phyloP scores from a whole-genome alignment of 192 early-diverging fungal genomes.

The Coemansia furcata region DNA sequence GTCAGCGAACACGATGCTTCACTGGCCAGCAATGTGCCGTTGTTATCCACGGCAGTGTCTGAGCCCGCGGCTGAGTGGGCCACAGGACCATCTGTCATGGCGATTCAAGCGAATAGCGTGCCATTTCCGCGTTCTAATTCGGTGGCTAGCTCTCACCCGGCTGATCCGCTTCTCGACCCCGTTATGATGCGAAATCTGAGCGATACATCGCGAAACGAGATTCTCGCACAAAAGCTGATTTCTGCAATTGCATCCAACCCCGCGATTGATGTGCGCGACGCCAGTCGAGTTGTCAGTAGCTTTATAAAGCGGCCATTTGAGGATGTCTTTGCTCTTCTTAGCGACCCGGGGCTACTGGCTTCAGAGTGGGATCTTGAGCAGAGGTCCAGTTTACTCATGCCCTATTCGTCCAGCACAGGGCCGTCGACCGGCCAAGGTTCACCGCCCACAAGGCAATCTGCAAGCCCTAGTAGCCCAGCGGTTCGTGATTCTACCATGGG shows the following conservation, averaged over 20 bases:
- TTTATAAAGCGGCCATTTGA: conserved; percentile 35
- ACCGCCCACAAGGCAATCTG: neutral
- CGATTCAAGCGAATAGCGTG: neutral
- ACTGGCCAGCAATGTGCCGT: neutral
- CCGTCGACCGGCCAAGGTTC: neutral
- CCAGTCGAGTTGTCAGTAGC: conserved; percentile 20
- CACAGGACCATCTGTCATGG: neutral
- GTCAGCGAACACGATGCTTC: neutral
- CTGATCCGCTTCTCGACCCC: conserved; percentile 37
- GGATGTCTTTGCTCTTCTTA: conserved; percentile 42
- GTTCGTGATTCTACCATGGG: neutral
- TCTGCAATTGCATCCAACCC: conserved; percentile 41
- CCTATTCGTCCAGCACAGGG: neutral
- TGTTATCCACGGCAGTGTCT: neutral
- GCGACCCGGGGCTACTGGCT: conserved; percentile 35
- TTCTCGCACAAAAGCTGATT: conserved; percentile 41
- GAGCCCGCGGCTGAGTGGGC: neutral
- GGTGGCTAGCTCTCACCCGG: conserved; percentile 11
- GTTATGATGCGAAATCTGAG: conserved; percentile 36
- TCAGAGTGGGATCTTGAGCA: conserved; percentile 49
- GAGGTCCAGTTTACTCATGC: conserved; percentile 15
- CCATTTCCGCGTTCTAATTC: conserved; percentile 29
- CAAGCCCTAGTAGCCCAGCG: neutral
- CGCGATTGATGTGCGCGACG: conserved; percentile 30
- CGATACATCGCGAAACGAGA: conserved; percentile 37